Conservation (phyloP, 176 grass and related monocot genomes). For the Puccinellia tenuiflora region DNA sequence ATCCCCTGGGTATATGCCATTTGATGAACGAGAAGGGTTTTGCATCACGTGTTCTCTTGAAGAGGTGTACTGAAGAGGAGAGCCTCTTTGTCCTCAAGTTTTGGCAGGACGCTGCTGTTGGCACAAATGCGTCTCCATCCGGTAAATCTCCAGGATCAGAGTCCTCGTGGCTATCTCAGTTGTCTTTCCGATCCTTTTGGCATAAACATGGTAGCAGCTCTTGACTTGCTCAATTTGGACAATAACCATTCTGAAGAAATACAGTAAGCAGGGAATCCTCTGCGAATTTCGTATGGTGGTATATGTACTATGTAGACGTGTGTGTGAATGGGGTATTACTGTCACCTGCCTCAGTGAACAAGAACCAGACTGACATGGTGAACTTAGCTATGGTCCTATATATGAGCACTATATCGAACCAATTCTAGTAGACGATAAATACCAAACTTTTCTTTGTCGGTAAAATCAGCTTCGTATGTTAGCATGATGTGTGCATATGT, state of each 20-base stretch:
- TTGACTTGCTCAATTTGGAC: background rate
- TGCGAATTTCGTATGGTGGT: slow-evolving; percentile 1
- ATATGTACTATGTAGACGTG: slow-evolving; percentile 5
- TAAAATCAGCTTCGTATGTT: slow-evolving; percentile 4
- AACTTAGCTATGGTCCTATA: background rate
- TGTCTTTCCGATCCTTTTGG: slow-evolving; percentile 57
- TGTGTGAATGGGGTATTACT: slow-evolving; percentile 1
- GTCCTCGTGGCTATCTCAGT: slow-evolving; percentile 58
- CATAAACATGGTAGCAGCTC: slow-evolving; percentile 28
- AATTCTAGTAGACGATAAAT: background rate
- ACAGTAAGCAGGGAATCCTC: background rate
- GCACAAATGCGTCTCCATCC: background rate
- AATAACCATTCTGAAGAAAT: background rate
- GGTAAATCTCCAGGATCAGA: slow-evolving; percentile 26
- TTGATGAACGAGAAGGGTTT: slow-evolving; percentile 82
- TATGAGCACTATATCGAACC: background rate
- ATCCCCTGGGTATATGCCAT: slow-evolving; percentile 71
- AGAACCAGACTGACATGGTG: slow-evolving; percentile 15
- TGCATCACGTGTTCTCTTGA: slow-evolving; percentile 67
- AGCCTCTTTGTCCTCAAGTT: slow-evolving; percentile 92
- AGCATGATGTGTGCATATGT: slow-evolving; percentile 2
- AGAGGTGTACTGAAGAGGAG: slow-evolving; percentile 95
- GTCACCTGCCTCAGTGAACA: slow-evolving; percentile 9
- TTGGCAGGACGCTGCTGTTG: slow-evolving; percentile 42
- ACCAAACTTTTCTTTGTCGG: background rate